These are phyloP conservation scores for Anaeromyces robustus DNA, from an alignment of 192 early-diverging fungal species.

Conservation along the genomic window DNA sequence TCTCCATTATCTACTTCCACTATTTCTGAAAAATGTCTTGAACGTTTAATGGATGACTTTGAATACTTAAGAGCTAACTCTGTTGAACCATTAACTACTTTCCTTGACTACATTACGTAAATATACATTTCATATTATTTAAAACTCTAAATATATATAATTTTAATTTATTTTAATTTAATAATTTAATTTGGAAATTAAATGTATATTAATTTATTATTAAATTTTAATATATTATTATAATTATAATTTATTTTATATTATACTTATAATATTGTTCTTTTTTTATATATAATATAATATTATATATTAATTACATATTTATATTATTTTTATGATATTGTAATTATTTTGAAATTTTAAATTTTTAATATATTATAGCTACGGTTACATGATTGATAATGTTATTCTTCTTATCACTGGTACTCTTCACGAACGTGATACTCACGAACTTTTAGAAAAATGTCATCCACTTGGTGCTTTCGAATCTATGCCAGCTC, in stretches of 20 bases:
- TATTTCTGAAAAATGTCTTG: conserved; percentile 72
- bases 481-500: conserved; percentile 95
- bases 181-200: no score
- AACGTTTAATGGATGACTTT: conserved; percentile 84
- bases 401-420: conserved; percentile 97
- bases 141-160: neutral
- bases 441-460: conserved; percentile 92
- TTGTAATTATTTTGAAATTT: neutral
- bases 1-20: conserved; percentile 87
- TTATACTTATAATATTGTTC: no score
- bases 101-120: conserved; percentile 93
- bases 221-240: no score
- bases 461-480: conserved; percentile 94
- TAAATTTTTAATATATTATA: conserved; percentile 2
- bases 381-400: conserved; percentile 98
- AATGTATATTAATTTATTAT: no score
- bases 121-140: no score
- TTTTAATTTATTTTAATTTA: neutral
- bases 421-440: conserved; percentile 93
- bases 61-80: conserved; percentile 78
- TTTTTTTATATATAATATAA: no score
- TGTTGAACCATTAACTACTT: conserved; percentile 65
- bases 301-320: no score
- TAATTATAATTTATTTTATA: no score
- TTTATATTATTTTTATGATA: no score